phyloP scores from a whole-genome alignment of 345 rosid genomes.

The Bretschneidera sinensis region DNA sequence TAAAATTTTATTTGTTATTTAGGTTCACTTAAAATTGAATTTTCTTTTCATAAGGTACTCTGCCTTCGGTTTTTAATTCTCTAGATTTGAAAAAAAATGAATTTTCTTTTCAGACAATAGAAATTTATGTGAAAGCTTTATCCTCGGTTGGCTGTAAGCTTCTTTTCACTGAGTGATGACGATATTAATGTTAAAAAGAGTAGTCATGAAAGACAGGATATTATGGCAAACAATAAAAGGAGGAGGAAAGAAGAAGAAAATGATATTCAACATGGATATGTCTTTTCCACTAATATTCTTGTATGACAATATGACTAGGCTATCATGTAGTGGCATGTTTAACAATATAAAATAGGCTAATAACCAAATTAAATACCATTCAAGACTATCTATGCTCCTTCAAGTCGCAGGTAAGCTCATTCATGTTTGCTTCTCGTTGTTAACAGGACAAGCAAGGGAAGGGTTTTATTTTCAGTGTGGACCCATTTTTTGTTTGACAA shows the following conservation, averaged over 20 bases:
- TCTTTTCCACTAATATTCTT: not conserved
- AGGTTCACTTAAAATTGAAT: no score
- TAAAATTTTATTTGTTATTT: no score
- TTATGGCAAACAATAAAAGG: not conserved
- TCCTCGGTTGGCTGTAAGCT: not conserved
- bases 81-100: not conserved
- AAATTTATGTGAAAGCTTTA: not conserved
- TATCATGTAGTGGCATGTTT: no score
- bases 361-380: slow-evolving; percentile 71
- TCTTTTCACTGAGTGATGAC: not conserved
- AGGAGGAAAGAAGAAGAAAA: not conserved
- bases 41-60: slow-evolving; percentile 93
- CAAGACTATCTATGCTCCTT: slow-evolving; percentile 91
- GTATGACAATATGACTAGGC: not conserved
- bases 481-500: no score
- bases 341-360: slow-evolving; percentile 23
- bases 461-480: not conserved
- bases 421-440: slow-evolving; percentile 10
- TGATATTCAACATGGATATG: not conserved
- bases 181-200: not conserved
- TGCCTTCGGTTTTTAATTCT: not conserved
- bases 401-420: slow-evolving; percentile 56
- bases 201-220: not conserved
- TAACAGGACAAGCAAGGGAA: not conserved
- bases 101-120: not conserved